Evolutionary conservation across 177 flowering plant genomes (phyloP), one percentile per base, ranked within the genome.

Genomic region (Telopea speciosissima): DNA sequence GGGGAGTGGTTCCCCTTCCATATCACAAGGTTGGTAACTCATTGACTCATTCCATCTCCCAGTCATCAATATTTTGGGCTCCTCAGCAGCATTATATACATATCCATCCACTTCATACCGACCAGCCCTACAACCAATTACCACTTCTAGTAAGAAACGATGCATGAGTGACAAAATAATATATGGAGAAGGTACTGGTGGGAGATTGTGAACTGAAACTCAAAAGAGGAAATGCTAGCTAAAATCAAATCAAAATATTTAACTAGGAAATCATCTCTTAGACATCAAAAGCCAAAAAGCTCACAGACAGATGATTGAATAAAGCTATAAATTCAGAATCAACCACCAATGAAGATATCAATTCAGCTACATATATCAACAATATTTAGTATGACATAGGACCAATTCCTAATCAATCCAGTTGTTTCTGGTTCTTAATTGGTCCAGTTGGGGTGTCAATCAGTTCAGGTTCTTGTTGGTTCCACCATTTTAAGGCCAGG

Each of bases 51-150:
- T 89, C 93, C 93, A 90, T 77, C 89, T 90, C 58, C 96, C 96
- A 19, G 92, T 90, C 84, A 90, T 88, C 80, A 90, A 81, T 61
- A 90, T 82, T 76, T 90, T 83, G 14, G 96, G 96, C 67, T 90
- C 91, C 73, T 90, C 96, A 42, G 77, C 77, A 66, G 92, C 82
- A 81, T 87, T 84, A 73, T 88, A 90, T 17, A 86, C 87, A 77
- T 90, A 90, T 61, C 96, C 96, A 85, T 90, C 96, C 67, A 90
- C 87, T 80, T 90, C 96, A 82, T 83, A 90, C 26, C 96, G 89
- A 75, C 90, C 91, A 84, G 93, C 79, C 59, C 94, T 88, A 86
- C 75, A 80, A 71, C 31, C 16, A 68, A 60, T 71, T 42, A 65
- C 12, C 59, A 33, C 4, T 63, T 66, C 42, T 13, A 56, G 59